Conservation (phyloP, 768 basidiomycete species). For the Podaxis carcinomalis region DNA sequence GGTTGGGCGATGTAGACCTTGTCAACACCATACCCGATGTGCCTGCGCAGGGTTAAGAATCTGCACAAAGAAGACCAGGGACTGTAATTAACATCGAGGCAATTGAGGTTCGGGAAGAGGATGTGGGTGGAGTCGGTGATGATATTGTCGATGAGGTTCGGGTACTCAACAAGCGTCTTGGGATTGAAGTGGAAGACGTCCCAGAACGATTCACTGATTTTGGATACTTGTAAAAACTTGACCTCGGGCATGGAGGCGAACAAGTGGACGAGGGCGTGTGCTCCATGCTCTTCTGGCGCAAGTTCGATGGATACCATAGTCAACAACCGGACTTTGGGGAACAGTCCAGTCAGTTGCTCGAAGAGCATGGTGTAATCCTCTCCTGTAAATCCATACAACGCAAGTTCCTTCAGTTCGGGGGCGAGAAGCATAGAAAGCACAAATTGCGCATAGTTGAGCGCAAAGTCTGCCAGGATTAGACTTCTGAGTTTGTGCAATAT, state of each 20-base stretch:
- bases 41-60: slow-evolving; percentile 7
- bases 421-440: slow-evolving; percentile 47
- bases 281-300: slow-evolving; percentile 17
- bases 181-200: slow-evolving; percentile 42
- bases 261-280: slow-evolving; percentile 40
- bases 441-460: slow-evolving; percentile 40
- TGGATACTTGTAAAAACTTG: slow-evolving; percentile 44
- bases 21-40: slow-evolving; percentile 8
- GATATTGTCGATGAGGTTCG: neutral
- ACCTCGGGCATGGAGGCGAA: slow-evolving; percentile 57
- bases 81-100: slow-evolving; percentile 9
- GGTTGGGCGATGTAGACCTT: slow-evolving; percentile 7
- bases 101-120: slow-evolving; percentile 8
- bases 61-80: slow-evolving; percentile 2
- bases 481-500: slow-evolving; percentile 44
- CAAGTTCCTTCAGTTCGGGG: slow-evolving; percentile 54
- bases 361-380: slow-evolving; percentile 50
- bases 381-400: slow-evolving; percentile 49
- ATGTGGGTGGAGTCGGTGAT: slow-evolving; percentile 4
- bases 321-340: slow-evolving; percentile 50
- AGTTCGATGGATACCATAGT: slow-evolving; percentile 46
- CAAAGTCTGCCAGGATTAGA: slow-evolving; percentile 57
- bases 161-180: slow-evolving; percentile 5
- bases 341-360: slow-evolving; percentile 38
- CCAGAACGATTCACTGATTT: slow-evolving; percentile 37